Conservation (phyloP, 192 early-diverging fungal species). For the Blastocladiella britannica region DNA sequence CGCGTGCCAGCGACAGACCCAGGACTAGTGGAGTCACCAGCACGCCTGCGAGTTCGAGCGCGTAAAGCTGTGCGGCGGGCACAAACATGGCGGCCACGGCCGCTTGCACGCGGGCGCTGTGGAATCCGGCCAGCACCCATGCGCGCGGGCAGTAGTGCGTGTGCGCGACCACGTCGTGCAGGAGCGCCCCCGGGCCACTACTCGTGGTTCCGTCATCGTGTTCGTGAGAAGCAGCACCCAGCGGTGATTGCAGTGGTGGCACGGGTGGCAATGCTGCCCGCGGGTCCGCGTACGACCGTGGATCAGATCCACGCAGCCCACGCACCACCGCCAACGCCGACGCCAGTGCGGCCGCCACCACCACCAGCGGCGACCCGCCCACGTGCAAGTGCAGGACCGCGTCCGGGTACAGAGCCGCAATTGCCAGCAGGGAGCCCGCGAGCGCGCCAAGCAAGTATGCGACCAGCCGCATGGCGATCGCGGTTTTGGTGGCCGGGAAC, state of each 20-base stretch:
- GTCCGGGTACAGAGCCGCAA: slow-evolving; percentile 71
- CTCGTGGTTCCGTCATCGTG: too few species aligned
- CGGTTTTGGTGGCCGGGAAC: slow-evolving; percentile 67
- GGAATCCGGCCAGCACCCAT: too few species aligned
- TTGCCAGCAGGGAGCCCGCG: slow-evolving; percentile 57
- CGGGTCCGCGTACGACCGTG: slow-evolving; percentile 64
- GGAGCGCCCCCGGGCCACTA: too few species aligned
- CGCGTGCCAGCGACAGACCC: slow-evolving; percentile 47
- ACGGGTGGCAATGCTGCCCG: slow-evolving; percentile 41
- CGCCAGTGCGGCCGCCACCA: too few species aligned
- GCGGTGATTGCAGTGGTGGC: too few species aligned
- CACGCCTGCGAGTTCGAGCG: slow-evolving; percentile 61
- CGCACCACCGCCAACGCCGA: slow-evolving; percentile 57
- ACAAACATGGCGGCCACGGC: slow-evolving; percentile 63
- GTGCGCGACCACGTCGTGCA: not conserved
- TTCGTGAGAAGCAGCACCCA: too few species aligned
- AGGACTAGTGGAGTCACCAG: slow-evolving; percentile 67
- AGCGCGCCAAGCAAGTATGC: slow-evolving; percentile 76
- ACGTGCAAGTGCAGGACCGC: slow-evolving; percentile 73
- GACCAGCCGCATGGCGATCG: slow-evolving; percentile 64
- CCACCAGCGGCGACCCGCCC: too few species aligned
- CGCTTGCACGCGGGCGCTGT: too few species aligned
- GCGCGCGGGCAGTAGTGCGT: not conserved
- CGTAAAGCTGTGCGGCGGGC: slow-evolving; percentile 53
- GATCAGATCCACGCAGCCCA: slow-evolving; percentile 58